Conservation (phyloP, 345 rosid genomes). For the Corymbia maculata region DNA sequence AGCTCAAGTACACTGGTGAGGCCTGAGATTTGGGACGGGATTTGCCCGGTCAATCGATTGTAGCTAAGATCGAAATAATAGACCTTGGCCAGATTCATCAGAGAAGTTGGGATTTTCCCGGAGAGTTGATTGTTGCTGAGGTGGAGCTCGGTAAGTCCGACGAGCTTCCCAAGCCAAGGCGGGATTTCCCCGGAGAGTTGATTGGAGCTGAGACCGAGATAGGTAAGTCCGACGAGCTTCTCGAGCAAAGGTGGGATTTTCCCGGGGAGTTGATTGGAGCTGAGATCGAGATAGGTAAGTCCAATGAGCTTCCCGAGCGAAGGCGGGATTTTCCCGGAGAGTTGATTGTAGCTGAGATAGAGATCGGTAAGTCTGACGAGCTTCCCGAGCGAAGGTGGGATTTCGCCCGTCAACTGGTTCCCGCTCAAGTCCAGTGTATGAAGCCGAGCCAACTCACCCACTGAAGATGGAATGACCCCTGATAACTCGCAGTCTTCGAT, state of each 20-base stretch:
- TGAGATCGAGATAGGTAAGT: no score
- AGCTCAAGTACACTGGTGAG: not conserved
- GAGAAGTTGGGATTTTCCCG: no score
- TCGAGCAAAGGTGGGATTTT: no score
- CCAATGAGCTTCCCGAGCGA: no score
- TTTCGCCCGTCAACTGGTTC: not conserved
- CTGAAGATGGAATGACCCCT: not conserved
- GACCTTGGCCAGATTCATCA: no score
- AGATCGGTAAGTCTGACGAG: not conserved
- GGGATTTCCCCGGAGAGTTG: not conserved
- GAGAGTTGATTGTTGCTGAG: not conserved
- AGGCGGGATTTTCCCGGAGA: no score
- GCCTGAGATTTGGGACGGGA: not conserved
- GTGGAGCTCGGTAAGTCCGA: not conserved
- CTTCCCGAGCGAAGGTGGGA: not conserved
- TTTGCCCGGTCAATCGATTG: constrained; percentile 4
- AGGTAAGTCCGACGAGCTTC: no score
- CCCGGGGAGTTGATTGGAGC: no score
- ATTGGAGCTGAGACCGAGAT: no score
- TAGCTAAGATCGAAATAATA: no score
- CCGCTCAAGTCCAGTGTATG: not conserved
- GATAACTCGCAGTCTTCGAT: not conserved
- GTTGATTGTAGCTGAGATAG: not conserved
- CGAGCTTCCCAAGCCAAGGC: not conserved
- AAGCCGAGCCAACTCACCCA: not conserved